Base-by-base conservation (phyloP, 306 rosid species). In the Begonia masoniana region DNA sequence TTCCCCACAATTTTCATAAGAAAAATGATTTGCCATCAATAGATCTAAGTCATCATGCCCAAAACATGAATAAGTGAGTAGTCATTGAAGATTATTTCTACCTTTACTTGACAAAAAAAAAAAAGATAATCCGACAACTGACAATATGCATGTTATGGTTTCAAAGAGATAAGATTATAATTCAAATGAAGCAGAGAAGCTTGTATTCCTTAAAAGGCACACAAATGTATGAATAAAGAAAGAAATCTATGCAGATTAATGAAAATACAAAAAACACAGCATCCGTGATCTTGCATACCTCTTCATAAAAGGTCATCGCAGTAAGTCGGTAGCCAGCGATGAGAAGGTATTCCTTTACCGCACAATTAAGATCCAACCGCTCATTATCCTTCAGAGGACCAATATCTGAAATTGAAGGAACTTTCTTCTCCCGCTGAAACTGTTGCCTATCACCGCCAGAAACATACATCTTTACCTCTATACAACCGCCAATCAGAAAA, bases 291-390 rank as follows among this genome's bases (percentile, higher is more conserved):
- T 59, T 48, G 50, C 78, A 69, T 73, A 79, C 99, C 92, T 91
- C 99, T 71, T 91, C 99, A 66, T 81, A 91, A 78, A 91, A 86
- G 26, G 99, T 91, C 99, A 91, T 83, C 63, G 94, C 99, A 55
- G 99, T 86, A 45, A 91, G 88, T 66, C 94, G 88, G 65, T 91
- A 91, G 15, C 99, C 99, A 10, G 99, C 99, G 45, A 79, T 35
- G 50, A 91, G 94, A 75, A 91, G 78, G 69, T 91, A 91, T 76
- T 91, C 94, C 76, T 91, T 91, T 55, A 91, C 81, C 14, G 96
- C 99, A 68, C 94, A 83, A 62, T 91, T 86, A 56, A 91, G 92
- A 81, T 91, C 94, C 57, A 39, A 74, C 15, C 94, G 94, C 52
- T 91, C 99, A 47, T 66, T 64, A 43, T 81, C 94, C 76, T 91